Evolutionary conservation across 176 grass and related monocot species (phyloP).

Genomic region (Secale cereale): DNA sequence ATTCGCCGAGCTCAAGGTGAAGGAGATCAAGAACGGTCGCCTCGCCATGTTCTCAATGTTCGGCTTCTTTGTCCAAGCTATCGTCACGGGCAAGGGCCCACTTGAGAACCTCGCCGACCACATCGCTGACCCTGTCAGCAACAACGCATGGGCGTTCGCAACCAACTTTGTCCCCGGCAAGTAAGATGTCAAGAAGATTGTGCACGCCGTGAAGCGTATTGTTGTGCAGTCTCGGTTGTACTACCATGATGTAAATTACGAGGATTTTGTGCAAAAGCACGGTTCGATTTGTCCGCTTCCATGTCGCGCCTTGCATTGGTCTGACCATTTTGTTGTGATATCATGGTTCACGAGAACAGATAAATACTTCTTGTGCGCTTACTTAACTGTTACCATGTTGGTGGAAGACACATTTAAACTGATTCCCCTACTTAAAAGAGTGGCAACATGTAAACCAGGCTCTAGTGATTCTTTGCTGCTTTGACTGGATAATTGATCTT

Average conservation of each 20-base stretch:
- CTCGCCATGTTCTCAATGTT: neutral
- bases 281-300: neutral
- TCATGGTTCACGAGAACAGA: neutral
- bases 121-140: neutral
- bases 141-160: neutral
- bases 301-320: neutral
- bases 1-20: slow-evolving; percentile 3
- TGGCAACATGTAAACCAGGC: neutral
- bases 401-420: neutral
- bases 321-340: neutral
- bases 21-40: neutral
- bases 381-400: neutral
- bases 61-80: slow-evolving; percentile 13
- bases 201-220: neutral
- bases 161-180: neutral
- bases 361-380: neutral
- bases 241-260: neutral
- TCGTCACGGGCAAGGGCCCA: neutral
- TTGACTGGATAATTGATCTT: too few relatives aligned
- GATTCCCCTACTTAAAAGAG: neutral
- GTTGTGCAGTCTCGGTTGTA: neutral
- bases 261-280: neutral
- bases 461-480: neutral
- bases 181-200: neutral
- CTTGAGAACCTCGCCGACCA: neutral